phyloP scores from a whole-genome alignment of 495 filamentous ascomycete genomes.

The Cladorrhinum samala region DNA sequence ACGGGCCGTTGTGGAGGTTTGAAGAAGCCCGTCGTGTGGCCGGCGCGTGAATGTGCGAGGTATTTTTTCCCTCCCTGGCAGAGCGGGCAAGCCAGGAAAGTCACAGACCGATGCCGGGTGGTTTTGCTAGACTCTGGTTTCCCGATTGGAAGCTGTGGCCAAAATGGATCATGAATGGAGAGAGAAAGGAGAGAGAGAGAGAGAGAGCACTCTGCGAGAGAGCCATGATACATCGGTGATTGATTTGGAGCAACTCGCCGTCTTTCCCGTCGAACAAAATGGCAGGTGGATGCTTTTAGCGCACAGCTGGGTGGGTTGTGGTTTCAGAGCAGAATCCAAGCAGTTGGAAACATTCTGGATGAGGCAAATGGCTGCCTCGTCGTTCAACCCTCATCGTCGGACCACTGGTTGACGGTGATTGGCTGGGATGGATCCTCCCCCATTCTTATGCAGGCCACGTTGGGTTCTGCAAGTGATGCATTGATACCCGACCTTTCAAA shows the following conservation, averaged over 20 bases:
- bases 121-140: background rate
- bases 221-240: too few species aligned
- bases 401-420: slow-evolving; percentile 16
- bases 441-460: slow-evolving; percentile 13
- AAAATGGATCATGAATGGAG: too few species aligned
- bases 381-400: background rate
- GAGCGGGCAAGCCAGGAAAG: background rate
- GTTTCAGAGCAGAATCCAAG: background rate
- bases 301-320: too few species aligned
- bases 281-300: background rate
- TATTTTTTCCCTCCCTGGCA: too few species aligned
- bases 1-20: too few species aligned
- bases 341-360: background rate
- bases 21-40: too few species aligned
- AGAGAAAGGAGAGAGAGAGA: too few species aligned
- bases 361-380: slow-evolving; percentile 9
- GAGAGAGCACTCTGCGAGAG: too few species aligned
- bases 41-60: too few species aligned
- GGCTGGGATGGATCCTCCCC: slow-evolving; percentile 10
- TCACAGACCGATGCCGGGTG: background rate
- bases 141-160: background rate
- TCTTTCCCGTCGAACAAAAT: background rate
- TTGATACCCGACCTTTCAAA: slow-evolving; percentile 31
- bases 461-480: slow-evolving; percentile 20
- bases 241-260: background rate